Base-by-base conservation (phyloP, 2,329 filamentous ascomycete genomes). In the Hymenoscyphus salicellus region DNA sequence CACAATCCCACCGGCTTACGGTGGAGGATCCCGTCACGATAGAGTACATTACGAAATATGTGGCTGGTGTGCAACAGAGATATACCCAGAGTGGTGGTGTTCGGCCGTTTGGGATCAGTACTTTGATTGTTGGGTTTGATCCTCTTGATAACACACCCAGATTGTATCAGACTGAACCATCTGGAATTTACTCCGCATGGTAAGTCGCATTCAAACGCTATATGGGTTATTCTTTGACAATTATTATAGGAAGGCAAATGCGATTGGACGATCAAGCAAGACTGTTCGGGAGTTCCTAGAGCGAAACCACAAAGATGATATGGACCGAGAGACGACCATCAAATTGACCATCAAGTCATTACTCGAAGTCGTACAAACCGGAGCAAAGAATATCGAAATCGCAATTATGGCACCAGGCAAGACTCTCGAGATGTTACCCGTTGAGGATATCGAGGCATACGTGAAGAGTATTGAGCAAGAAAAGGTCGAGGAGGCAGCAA, bases 81-180 rank as follows among this genome's bases (percentile, higher is more conserved):
- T 99, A 99, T 84, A 99, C 95, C 58, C 95, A 99, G 84, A 96
- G 93, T 75, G 95, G 95, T 82, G 95, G 95, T 85, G 95, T 99
- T 61, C 85, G 95, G 75, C 95, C 95, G n/a, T 99, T 99, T 76
- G 95, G 95, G 68, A 97, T 99, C 78, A 97, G 93, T 82, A 98
- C 94, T 49, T 83, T 99, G 77, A 93, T 99, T 73, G 94, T 99
- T 68, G 95, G 95, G n/a, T 99, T 99, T 76, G 95, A 99, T 81
- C 91, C 93, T 72, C 92, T 91, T 72, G 94, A 93, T 83, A 89
- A 90, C 76, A 89, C 89, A 63, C 94, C 95, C 62, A 87, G 93
- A 73, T 84, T 99, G 66, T 99, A 98, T 79, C 94, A 97, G 86
- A 99, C 95, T 3, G 95, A 99, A 82, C 95, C 96, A n/a, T 97